These are phyloP conservation scores for Coprinopsis sp. DNA, from an alignment of 768 basidiomycete genomes.

Conservation along the genomic window DNA sequence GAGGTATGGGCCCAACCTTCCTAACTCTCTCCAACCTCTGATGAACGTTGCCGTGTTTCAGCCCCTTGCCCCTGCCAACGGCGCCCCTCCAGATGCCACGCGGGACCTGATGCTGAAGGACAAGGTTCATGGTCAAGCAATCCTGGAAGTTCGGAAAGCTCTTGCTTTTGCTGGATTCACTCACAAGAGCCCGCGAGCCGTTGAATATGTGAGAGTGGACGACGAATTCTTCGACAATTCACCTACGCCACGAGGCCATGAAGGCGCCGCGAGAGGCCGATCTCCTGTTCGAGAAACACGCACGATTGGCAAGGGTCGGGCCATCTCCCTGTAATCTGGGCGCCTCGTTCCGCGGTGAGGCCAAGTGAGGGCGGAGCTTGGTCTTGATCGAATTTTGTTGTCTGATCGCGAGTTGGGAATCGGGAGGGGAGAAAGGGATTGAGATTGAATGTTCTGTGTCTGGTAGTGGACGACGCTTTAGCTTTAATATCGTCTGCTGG, in stretches of 20 bases:
- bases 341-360: too few relatives aligned
- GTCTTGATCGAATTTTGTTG: slow-evolving; percentile 18
- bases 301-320: slow-evolving; percentile 67
- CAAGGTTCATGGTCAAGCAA: slow-evolving; percentile 78
- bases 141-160: slow-evolving; percentile 87
- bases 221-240: slow-evolving; percentile 62
- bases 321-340: slow-evolving; percentile 83
- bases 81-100: slow-evolving; percentile 77
- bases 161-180: slow-evolving; percentile 90
- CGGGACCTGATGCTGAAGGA: slow-evolving; percentile 86
- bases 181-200: slow-evolving; percentile 79
- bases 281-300: slow-evolving; percentile 56
- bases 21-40: slow-evolving; percentile 18
- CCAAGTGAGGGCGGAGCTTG: too few relatives aligned
- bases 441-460: too few relatives aligned
- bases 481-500: too few relatives aligned
- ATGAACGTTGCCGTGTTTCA: slow-evolving; percentile 37
- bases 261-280: slow-evolving; percentile 57
- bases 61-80: slow-evolving; percentile 88
- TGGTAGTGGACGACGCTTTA: too few relatives aligned
- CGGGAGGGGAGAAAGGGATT: too few relatives aligned
- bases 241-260: slow-evolving; percentile 44
- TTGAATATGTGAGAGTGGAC: slow-evolving; percentile 74
- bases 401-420: too few relatives aligned
- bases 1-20: slow-evolving; percentile 55